These are phyloP conservation scores for Flaveria brownii DNA, from an alignment of 129 eudicot species.

Conservation along the genomic window DNA sequence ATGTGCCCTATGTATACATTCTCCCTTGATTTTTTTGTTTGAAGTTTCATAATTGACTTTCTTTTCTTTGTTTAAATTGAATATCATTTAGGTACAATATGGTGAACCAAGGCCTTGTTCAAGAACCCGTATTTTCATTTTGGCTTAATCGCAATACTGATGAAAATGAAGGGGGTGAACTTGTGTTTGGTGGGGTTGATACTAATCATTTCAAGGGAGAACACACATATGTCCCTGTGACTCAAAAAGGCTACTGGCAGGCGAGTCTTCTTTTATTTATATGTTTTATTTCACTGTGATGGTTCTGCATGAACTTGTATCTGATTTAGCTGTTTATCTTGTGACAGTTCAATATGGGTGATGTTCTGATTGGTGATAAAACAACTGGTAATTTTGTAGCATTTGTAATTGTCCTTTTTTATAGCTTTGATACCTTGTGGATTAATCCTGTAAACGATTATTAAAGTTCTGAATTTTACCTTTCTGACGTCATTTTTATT, in stretches of 20 bases:
- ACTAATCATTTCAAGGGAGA: conserved; percentile 49
- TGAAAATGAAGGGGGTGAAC: conserved; percentile 50
- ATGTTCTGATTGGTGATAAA: conserved; percentile 66
- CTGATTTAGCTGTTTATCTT: conserved; percentile 27
- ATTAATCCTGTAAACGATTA: neutral
- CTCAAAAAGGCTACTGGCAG: conserved; percentile 96
- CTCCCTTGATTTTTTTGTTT: neutral
- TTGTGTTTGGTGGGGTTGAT: conserved; percentile 58
- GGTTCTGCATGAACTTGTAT: neutral
- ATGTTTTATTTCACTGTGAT: neutral
- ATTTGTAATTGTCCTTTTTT: neutral
- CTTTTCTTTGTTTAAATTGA: neutral
- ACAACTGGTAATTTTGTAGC: conserved; percentile 62
- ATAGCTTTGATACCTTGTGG: neutral
- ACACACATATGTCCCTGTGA: conserved; percentile 56
- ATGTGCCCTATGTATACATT: neutral
- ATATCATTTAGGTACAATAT: conserved; percentile 43
- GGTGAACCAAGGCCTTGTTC: conserved; percentile 53
- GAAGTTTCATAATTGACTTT: neutral
- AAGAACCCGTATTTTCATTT: conserved; percentile 50
- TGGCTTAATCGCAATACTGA: conserved; percentile 45
- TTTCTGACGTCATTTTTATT: conserved; percentile 17
- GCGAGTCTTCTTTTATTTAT: conserved; percentile 30
- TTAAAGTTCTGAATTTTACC: conserved; percentile 1
- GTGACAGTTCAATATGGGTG: conserved; percentile 85